Base-by-base conservation (phyloP, 164 flowering plant genomes). In the Piper longum region DNA sequence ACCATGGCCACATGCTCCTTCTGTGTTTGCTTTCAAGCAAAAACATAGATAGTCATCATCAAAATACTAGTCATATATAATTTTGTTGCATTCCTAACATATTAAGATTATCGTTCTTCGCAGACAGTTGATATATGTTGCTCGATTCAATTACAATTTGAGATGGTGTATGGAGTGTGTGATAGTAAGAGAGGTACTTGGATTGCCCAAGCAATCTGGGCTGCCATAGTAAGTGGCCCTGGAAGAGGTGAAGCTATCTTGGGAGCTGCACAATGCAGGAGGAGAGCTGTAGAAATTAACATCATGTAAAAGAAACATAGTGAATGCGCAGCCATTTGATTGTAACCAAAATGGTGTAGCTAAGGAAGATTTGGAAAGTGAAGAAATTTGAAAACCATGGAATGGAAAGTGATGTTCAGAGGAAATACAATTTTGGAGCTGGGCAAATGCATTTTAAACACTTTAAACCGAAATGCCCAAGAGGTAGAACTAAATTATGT, bases 1-100 rank as follows among this genome's bases (percentile, higher is more conserved):
- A 4, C 87, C 91, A 68, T 44, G 87, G 13, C 98, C 96, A 74
- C 98, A 92, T 56, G 96, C 93, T 67, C 96, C 98, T 56, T 54
- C 98, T 92, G 76, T 52, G 36, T 0, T 26, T 26, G 36, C 2
- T 26, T 26, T 26, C 1, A 26, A 26, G 36, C 1, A 26, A 26
- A 26, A 26, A 2, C 36, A 26, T 26, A 26, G 36, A 26, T 26
- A 26, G 36, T 26, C 36, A 26, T 26, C 36, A 26, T 26, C 36
- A 2, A 26, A 26, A 26, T 26, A 26, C 36, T 26, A 26, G 36
- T 26, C 36, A 26, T 26, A 26, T 26, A 26, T 26, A 26, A 2
- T 26, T 26, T 26, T 26, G 1, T 26, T 26, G 36, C 36, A 26
- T 26, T 26, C 2, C 2, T 26, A 26, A 26, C 36, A 26, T 26